These are phyloP conservation scores for Scedosporium aurantiacum DNA, from an alignment of 2,329 filamentous ascomycete species.

Conservation along the genomic window DNA sequence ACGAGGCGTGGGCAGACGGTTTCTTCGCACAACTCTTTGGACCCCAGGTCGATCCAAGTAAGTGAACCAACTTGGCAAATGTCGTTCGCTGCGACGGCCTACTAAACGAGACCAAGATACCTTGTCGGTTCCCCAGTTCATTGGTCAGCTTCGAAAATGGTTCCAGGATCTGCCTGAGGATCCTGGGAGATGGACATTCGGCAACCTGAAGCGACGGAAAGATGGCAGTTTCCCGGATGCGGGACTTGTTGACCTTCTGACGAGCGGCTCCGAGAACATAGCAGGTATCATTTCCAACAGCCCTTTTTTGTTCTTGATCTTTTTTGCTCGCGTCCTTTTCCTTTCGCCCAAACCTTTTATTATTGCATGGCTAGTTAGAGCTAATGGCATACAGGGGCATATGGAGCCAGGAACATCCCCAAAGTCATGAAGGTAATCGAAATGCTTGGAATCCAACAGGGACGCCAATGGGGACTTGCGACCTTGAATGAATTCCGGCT, in stretches of 20 bases:
- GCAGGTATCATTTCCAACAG: conserved; percentile 9
- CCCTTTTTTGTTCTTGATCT: background rate
- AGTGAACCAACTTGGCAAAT: background rate
- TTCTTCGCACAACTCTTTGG: conserved; percentile 14
- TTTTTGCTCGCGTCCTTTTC: too few species aligned
- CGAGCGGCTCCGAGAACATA: conserved; percentile 41
- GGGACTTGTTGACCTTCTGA: conserved; percentile 43
- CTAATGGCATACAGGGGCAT: conserved; percentile 15
- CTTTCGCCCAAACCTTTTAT: too few species aligned
- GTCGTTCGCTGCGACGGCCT: background rate
- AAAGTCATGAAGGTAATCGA: conserved; percentile 45
- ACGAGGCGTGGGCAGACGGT: conserved; percentile 19
- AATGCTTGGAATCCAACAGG: conserved; percentile 48
- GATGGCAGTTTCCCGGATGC: conserved; percentile 42
- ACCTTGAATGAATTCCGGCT: conserved; percentile 53
- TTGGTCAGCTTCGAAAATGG: conserved; percentile 20
- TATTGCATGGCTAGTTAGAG: conserved; percentile 4
- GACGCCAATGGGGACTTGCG: conserved; percentile 45
- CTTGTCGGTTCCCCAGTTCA: background rate
- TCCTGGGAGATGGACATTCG: conserved; percentile 41
- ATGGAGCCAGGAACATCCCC: conserved; percentile 44
- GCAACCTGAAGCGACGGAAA: conserved; percentile 32
- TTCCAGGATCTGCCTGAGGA: conserved; percentile 29
- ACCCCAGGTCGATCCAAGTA: background rate
- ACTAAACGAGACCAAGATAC: conserved; percentile 3